These are phyloP conservation scores for Sequoiadendron giganteum DNA, from an alignment of 75 land plant species.

Conservation along the genomic window DNA sequence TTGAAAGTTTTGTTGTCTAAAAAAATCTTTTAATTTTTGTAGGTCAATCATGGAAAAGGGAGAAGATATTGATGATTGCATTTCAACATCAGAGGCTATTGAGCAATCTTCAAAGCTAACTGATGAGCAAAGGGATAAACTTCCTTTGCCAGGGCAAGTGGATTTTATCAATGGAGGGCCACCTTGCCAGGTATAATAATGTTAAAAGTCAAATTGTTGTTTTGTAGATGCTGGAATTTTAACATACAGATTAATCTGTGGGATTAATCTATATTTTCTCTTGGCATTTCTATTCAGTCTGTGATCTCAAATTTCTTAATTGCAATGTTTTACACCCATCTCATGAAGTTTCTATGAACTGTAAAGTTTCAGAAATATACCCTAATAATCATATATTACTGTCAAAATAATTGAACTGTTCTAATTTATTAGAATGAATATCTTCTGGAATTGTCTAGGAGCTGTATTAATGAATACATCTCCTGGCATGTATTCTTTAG, in stretches of 20 bases:
- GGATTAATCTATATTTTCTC: not conserved
- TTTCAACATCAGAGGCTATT: constrained; percentile 85
- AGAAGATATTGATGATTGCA: constrained; percentile 85
- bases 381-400: not conserved
- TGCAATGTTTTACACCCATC: not conserved
- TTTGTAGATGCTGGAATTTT: not conserved
- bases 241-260: too few relatives aligned
- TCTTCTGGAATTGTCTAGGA: not conserved
- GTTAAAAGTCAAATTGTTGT: not conserved
- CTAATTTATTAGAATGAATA: not conserved
- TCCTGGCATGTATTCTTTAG: not conserved
- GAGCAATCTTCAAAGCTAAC: constrained; percentile 52
- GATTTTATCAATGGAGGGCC: constrained; percentile 98
- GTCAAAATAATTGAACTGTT: not conserved
- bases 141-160: constrained; percentile 91
- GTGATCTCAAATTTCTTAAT: not conserved
- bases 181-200: constrained; percentile 81
- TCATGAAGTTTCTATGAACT: not conserved
- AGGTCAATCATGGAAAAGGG: constrained; percentile 86
- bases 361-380: not conserved
- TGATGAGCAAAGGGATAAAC: constrained; percentile 49
- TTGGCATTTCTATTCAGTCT: not conserved
- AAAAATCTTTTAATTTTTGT: constrained; percentile 5
- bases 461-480: not conserved
- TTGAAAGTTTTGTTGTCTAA: not conserved